Percentiles rank a stretch among this genome's conserved stretches.
phyloP scores from a whole-genome alignment of 345 rosid species.

The Carallia pectinifolia region DNA sequence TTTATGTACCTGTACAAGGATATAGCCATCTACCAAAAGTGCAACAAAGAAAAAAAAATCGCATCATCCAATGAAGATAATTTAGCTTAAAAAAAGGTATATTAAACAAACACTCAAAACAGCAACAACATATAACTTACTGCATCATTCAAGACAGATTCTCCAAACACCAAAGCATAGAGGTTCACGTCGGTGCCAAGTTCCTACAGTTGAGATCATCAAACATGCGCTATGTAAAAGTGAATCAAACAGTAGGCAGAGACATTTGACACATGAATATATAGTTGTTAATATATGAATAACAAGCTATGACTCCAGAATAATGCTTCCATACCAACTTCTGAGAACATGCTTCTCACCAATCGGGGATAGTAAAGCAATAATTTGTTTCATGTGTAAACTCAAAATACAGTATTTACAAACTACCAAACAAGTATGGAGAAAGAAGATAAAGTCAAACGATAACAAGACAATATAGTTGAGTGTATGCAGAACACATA shows the following conservation, averaged over 20 bases:
- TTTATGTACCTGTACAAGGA: constrained; percentile 81
- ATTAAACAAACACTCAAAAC: no score
- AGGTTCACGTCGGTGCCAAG: constrained; percentile 93
- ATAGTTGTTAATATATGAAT: not conserved
- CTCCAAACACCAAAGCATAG: constrained; percentile 97
- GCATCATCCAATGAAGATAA: not conserved
- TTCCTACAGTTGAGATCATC: constrained; percentile 54
- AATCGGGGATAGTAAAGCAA: no score
- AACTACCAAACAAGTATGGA: not conserved
- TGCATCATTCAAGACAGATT: constrained; percentile 98
- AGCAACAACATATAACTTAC: constrained; percentile 41
- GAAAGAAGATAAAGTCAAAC: not conserved
- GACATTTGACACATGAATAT: not conserved
- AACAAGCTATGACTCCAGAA: not conserved
- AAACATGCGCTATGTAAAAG: not conserved
- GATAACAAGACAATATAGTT: no score
- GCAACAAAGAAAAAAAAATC: constrained; percentile 26
- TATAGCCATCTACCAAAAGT: constrained; percentile 75
- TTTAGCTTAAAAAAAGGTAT: no score
- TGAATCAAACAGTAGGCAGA: not conserved
- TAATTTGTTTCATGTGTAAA: no score
- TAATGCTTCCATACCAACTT: no score
- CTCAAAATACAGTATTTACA: not conserved
- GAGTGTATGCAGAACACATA: no score
- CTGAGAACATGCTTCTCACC: no score